Base-by-base conservation (phyloP, 306 rosid species). In the Acacia confusa region DNA sequence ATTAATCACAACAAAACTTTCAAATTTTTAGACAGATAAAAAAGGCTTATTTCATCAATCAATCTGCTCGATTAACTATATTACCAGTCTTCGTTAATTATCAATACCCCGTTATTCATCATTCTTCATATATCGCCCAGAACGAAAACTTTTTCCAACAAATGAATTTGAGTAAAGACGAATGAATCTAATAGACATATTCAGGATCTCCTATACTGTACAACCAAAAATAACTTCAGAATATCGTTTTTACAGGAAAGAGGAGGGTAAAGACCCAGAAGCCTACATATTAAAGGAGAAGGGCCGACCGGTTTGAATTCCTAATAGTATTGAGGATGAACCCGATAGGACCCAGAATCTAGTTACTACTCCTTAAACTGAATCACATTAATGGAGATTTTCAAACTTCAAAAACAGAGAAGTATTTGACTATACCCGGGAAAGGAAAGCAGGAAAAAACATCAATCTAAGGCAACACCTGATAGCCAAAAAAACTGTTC, bases 81-180 rank as follows among this genome's bases (percentile, higher is more conserved):
- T 32, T 17, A 2, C 17, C 11, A 58, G 22, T n/a, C 68, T 47
- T 38, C 16, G 8, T 24, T 24, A 4, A 16, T 38, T 8, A 58
- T 41, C 38, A 38, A 38, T 12, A 1, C 7, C 32, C 68, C 22
- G 52, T 36, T 17, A 70, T 17, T 28, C 77, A 72, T 19, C 64
- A 72, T 28, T 30, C 30, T 50, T 55, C 32, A 48, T 9, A 34
- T 11, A 72, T 27, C 22, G 27, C 13, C 13, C 28, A 41, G 27
- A 70, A 24, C 9, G 15, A 22, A 15, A 71, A 71, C 10, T 7
- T 25, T 25, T 2, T 8, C 40, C 3, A 73, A 22, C 9, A 64
- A 34, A 78, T 66, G 38, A 78, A 72, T 50, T 27, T 72, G 27
- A 47, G 3, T 27, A 25, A 50, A 77, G 44, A 71, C 70, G 77